Evolutionary conservation across 441 rosid species (phyloP).

Genomic region (Populus trichocarpa): DNA sequence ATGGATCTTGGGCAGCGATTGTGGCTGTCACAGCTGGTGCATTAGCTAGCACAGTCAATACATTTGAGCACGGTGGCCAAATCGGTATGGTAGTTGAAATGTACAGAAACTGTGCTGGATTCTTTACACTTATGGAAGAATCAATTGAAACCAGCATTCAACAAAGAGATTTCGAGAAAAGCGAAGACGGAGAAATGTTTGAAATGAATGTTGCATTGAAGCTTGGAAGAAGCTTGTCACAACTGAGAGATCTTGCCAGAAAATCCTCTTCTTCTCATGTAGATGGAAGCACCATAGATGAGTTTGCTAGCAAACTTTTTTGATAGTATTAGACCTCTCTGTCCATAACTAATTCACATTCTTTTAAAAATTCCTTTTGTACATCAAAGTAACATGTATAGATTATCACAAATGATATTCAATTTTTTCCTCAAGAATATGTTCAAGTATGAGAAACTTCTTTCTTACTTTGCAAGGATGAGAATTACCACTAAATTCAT

Average conservation of each 20-base stretch:
- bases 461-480: not conserved
- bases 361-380: too few relatives aligned
- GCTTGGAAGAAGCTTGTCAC: conserved; percentile 70
- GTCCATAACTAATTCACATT: too few relatives aligned
- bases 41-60: conserved; percentile 45
- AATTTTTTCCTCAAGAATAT: not conserved
- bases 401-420: not conserved
- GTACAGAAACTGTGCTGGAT: conserved; percentile 71
- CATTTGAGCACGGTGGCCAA: conserved; percentile 65
- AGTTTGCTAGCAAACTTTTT: too few relatives aligned
- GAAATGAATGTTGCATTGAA: conserved; percentile 60
- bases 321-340: too few relatives aligned
- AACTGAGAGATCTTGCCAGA: conserved; percentile 51
- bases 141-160: conserved; percentile 38
- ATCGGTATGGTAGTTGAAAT: conserved; percentile 86
- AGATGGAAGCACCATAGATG: conserved; percentile 13
- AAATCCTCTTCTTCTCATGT: conserved; percentile 24
- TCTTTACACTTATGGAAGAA: conserved; percentile 48
- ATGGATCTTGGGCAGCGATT: conserved; percentile 29
- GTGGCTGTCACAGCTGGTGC: conserved; percentile 47
- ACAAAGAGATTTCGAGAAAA: conserved; percentile 20
- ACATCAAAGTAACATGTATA: not conserved
- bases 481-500: not conserved
- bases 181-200: conserved; percentile 52
- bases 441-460: not conserved